Percentiles rank a stretch among this genome's conserved stretches.
Evolutionary conservation across 2,329 filamentous ascomycete genomes (phyloP).

Genomic region (Pyrenochaeta sp.): DNA sequence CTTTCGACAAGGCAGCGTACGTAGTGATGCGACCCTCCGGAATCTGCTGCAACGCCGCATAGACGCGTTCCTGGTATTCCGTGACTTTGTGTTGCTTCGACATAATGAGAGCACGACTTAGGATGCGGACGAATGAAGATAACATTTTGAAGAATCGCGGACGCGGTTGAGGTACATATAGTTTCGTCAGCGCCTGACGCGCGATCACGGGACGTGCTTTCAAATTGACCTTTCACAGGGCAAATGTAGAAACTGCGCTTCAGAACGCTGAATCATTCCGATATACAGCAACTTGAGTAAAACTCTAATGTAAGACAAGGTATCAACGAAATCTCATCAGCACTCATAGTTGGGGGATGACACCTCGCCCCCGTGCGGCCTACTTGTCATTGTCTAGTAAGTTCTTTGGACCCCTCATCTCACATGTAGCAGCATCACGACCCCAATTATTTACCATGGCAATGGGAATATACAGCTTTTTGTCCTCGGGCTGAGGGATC

Average conservation of each 20-base stretch:
- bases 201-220: slow-evolving; percentile 45
- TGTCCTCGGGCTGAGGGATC: too few species aligned
- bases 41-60: slow-evolving; percentile 77
- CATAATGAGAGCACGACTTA: slow-evolving; percentile 14
- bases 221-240: slow-evolving; percentile 38
- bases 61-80: slow-evolving; percentile 62
- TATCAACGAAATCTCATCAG: neutral
- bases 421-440: too few species aligned
- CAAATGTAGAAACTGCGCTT: neutral
- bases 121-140: neutral
- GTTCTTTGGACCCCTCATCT: too few species aligned
- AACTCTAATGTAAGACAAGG: neutral
- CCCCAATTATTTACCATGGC: too few species aligned
- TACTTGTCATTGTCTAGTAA: neutral
- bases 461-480: too few species aligned
- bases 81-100: slow-evolving; percentile 41
- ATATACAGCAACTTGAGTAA: too few species aligned
- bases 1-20: slow-evolving; percentile 75
- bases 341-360: neutral
- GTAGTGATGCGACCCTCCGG: slow-evolving; percentile 79
- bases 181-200: slow-evolving; percentile 20
- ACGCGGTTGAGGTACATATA: slow-evolving; percentile 8
- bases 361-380: neutral
- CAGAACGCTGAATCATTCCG: too few species aligned
- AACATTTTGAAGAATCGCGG: neutral